Base-by-base conservation (phyloP, 139 green algal species). In the Auxenochlorella protothecoides region DNA sequence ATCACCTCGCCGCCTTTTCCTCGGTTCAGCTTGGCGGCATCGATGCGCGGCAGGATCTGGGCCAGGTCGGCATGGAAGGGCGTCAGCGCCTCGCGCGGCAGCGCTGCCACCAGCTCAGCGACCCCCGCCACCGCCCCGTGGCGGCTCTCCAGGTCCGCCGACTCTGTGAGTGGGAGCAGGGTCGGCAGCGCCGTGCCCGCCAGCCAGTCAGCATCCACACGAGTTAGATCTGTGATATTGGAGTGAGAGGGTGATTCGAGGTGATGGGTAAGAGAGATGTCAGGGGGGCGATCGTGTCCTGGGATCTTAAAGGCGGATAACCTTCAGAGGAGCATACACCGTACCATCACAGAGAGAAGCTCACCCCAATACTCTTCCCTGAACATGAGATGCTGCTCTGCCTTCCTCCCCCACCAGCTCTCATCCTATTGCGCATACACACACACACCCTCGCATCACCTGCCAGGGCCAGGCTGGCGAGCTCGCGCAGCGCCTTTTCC, bases 1-100 rank as follows among this genome's bases (percentile, higher is more conserved):
- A 97, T 96, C 8, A 92, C 68, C 79, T 96, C 91, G 0, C 93
- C 92, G 59, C 93, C 94, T 74, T 95, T 95, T 55, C 94, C 94
- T 3, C 86, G 81, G 74, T 89, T 93, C 75, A 97, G 78, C 15
- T 83, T 76, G 10, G 80, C 81, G 55, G 85, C 84, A 68, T 93
- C 85, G 3, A 97, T 89, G 12, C 65, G 60, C 3, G 82, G 83
- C 10, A 89, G 66, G 60, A 90, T 68, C 0, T 56, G 71, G 4
- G 78, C 78, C 12, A 87, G 66, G 9, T 63, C 65, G 7, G 14
- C 55, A 52, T 52, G 27, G 27, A 44, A 44, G 27, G 27, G 27
- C 27, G 27, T 44, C 27, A 44, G 27, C 27, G 27, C 27, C 27
- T 44, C 27, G 27, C 27, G 27, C 27, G 27, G 55, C 74, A 54